Percentiles rank a stretch among this genome's conserved stretches.
These are phyloP conservation scores for Microdochium bolleyi DNA, from an alignment of 2,329 filamentous ascomycete species.

Conservation along the genomic window DNA sequence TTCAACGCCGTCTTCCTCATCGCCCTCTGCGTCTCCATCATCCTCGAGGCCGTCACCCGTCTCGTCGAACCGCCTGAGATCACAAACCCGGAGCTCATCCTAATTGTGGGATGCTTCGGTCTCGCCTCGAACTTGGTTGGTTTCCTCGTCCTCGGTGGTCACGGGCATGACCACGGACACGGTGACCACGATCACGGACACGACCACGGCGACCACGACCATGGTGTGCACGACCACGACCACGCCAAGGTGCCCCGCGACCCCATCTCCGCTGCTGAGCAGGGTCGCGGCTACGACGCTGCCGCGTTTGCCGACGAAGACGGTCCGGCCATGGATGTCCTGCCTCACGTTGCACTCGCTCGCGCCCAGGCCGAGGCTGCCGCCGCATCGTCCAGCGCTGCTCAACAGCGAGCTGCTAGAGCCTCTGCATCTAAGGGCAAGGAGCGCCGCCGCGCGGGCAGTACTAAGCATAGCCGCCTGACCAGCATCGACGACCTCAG, in stretches of 20 bases:
- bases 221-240: slow-evolving; percentile 33
- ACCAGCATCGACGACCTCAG: slow-evolving; percentile 65
- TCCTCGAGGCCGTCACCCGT: slow-evolving; percentile 88
- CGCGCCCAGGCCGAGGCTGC: slow-evolving; percentile 27
- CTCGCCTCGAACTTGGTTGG: slow-evolving; percentile 84
- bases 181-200: slow-evolving; percentile 42
- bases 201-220: slow-evolving; percentile 39
- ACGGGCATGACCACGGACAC: slow-evolving; percentile 72
- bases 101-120: slow-evolving; percentile 81
- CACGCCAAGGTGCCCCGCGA: slow-evolving; percentile 13
- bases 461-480: slow-evolving; percentile 47
- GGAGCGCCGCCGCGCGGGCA: slow-evolving; percentile 37
- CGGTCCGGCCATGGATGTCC: slow-evolving; percentile 49
- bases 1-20: slow-evolving; percentile 98
- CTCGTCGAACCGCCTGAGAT: slow-evolving; percentile 89
- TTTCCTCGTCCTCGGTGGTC: slow-evolving; percentile 85
- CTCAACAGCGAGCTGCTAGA: slow-evolving; percentile 27
- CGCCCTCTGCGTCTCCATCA: slow-evolving; percentile 90
- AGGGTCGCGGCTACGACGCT: slow-evolving; percentile 38
- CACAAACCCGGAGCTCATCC: slow-evolving; percentile 74
- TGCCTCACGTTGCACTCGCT: slow-evolving; percentile 54
- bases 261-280: slow-evolving; percentile 34
- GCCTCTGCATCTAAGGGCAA: slow-evolving; percentile 27
- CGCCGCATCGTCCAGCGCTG: slow-evolving; percentile 29
- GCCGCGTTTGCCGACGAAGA: slow-evolving; percentile 43